Conservation (phyloP, 1,284 basidiomycete genomes). For the Violaceomyces palustris region DNA sequence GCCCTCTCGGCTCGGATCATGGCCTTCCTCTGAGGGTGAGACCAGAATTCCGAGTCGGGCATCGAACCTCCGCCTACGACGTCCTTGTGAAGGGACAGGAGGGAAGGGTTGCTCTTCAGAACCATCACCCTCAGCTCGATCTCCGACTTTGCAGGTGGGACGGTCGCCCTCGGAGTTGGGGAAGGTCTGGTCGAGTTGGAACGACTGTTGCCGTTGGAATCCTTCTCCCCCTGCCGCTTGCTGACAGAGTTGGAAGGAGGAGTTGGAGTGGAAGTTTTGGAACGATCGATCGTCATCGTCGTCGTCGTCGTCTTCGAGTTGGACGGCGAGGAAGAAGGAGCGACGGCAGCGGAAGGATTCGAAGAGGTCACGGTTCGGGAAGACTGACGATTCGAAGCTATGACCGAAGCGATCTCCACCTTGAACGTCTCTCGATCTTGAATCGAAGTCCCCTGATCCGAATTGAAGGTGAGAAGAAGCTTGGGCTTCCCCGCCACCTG, state of each 20-base stretch:
- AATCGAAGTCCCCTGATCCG: conserved; percentile 24
- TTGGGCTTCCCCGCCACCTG: conserved; percentile 24
- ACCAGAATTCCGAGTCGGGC: conserved; percentile 50
- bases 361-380: no score
- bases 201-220: no score
- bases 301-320: neutral
- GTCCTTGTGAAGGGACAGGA: conserved; percentile 44
- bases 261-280: neutral
- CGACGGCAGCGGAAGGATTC: no score
- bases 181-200: no score
- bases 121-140: conserved; percentile 43
- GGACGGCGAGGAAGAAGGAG: no score
- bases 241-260: no score
- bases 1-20: conserved; percentile 43
- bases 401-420: conserved; percentile 27
- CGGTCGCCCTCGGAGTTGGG: no score
- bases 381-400: conserved; percentile 13
- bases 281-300: conserved; percentile 1
- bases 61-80: conserved; percentile 31
- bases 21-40: conserved; percentile 43
- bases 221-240: no score
- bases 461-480: conserved; percentile 34
- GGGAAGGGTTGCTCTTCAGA: conserved; percentile 36
- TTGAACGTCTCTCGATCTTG: conserved; percentile 39
- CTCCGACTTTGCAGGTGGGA: conserved; percentile 15